Evolutionary conservation across 345 rosid species (phyloP).

Genomic region (Eutrema japonicum): DNA sequence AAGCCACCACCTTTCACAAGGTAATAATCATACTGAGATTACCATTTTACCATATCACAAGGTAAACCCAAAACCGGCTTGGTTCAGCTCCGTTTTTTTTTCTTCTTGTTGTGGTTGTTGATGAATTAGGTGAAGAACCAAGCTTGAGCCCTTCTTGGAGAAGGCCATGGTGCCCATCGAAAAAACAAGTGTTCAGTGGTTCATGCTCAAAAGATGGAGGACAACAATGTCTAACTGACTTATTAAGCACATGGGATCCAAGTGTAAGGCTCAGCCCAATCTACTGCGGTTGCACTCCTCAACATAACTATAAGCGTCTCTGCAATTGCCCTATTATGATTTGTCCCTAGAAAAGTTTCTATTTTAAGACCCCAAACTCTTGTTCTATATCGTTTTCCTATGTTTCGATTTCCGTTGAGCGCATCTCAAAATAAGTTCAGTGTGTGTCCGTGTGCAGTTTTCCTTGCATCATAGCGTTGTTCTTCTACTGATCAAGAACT

Average conservation of each 20-base stretch:
- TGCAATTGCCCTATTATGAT: constrained; percentile 33
- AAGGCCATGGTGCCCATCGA: constrained; percentile 36
- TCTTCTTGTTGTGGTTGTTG: background rate
- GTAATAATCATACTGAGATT: background rate
- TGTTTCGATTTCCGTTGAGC: background rate
- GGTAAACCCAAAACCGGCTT: background rate
- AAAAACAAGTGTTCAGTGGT: constrained; percentile 28
- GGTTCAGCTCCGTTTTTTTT: background rate
- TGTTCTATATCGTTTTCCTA: background rate
- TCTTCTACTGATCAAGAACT: too few species aligned
- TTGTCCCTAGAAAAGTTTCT: constrained; percentile 24
- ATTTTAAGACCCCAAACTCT: background rate
- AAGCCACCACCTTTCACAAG: constrained; percentile 25
- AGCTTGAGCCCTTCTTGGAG: background rate
- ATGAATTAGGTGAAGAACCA: constrained; percentile 30
- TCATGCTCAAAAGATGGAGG: constrained; percentile 32
- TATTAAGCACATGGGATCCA: constrained; percentile 33
- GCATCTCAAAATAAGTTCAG: background rate
- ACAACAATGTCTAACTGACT: constrained; percentile 37
- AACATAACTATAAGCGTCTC: background rate
- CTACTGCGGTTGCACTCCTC: constrained; percentile 18
- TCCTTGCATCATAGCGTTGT: too few species aligned
- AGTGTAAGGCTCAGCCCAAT: constrained; percentile 38
- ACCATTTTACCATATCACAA: background rate
- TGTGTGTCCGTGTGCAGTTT: too few species aligned